A percentile compares a stretch with the other conserved stretches of the same genome.
phyloP scores from a whole-genome alignment of 352 stramenopile genomes.

The Globisporangium spinosum region DNA sequence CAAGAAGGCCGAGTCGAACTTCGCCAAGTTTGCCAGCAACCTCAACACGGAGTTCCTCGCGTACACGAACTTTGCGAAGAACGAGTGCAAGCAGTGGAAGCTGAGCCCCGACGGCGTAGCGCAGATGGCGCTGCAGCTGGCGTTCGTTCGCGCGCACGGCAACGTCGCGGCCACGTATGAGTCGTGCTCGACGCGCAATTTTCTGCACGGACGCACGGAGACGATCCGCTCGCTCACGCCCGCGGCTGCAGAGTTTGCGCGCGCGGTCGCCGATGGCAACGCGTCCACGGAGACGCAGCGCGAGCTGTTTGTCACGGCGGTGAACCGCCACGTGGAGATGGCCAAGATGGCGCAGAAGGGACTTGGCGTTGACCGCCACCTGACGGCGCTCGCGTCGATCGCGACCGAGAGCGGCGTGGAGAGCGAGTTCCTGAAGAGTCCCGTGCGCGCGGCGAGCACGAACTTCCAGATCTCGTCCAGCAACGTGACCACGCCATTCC shows the following conservation, averaged over 20 bases:
- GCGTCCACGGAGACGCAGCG: constrained; percentile 44
- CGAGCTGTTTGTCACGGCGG: constrained; percentile 61
- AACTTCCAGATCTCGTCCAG: constrained; percentile 90
- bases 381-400: constrained; percentile 78
- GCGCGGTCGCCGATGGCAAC: constrained; percentile 42
- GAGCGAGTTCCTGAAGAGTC: constrained; percentile 77
- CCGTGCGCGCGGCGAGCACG: constrained; percentile 70
- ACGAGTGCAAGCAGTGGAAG: constrained; percentile 90
- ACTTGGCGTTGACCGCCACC: constrained; percentile 83
- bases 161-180: constrained; percentile 87
- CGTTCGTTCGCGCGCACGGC: constrained; percentile 79
- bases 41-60: constrained; percentile 74
- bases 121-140: constrained; percentile 91
- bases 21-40: constrained; percentile 63
- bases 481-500: constrained; percentile 88
- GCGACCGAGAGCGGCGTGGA: constrained; percentile 52
- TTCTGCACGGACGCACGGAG: constrained; percentile 90
- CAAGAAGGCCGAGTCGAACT: constrained; percentile 67
- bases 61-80: constrained; percentile 89
- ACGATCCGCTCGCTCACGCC: constrained; percentile 87
- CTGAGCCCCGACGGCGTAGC: constrained; percentile 88
- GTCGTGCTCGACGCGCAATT: constrained; percentile 89
- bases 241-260: constrained; percentile 66
- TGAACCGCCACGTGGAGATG: constrained; percentile 86
- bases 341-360: constrained; percentile 88